Percentiles rank a stretch among this genome's conserved stretches.
phyloP scores from a whole-genome alignment of 345 rosid genomes.

The Corchorus capsularis region DNA sequence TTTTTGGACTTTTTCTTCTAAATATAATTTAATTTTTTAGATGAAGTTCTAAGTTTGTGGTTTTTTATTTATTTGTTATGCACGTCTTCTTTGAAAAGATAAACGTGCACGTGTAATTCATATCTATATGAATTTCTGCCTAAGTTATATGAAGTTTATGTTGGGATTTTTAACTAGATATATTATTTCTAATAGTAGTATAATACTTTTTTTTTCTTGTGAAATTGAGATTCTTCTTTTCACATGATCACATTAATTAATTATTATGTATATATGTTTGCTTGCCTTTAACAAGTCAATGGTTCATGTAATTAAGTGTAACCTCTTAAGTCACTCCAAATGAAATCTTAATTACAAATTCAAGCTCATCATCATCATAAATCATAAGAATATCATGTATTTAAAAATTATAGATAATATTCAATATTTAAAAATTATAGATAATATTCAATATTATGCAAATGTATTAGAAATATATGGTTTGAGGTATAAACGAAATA shows the following conservation, averaged over 20 bases:
- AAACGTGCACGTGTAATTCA: neutral
- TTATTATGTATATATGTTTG: neutral
- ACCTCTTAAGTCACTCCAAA: neutral
- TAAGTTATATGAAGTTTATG: neutral
- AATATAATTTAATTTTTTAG: too few relatives aligned
- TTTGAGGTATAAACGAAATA: too few relatives aligned
- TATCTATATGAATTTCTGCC: neutral
- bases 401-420: neutral
- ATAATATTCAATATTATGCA: neutral
- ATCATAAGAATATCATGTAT: neutral
- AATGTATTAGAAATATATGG: neutral
- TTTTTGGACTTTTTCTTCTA: neutral
- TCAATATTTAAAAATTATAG: neutral
- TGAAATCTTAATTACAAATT: neutral
- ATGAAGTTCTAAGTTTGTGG: neutral
- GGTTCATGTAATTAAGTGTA: neutral
- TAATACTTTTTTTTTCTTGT: neutral
- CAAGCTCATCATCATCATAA: neutral
- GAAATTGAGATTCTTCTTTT: neutral
- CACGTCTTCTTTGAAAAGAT: neutral
- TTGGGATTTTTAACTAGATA: neutral
- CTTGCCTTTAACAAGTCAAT: too few relatives aligned
- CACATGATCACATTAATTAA: slow-evolving; percentile 1
- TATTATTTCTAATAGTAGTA: neutral
- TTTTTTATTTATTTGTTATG: neutral